phyloP scores from a whole-genome alignment of 495 filamentous ascomycete species.

The Aspergillus olivimuriae region DNA sequence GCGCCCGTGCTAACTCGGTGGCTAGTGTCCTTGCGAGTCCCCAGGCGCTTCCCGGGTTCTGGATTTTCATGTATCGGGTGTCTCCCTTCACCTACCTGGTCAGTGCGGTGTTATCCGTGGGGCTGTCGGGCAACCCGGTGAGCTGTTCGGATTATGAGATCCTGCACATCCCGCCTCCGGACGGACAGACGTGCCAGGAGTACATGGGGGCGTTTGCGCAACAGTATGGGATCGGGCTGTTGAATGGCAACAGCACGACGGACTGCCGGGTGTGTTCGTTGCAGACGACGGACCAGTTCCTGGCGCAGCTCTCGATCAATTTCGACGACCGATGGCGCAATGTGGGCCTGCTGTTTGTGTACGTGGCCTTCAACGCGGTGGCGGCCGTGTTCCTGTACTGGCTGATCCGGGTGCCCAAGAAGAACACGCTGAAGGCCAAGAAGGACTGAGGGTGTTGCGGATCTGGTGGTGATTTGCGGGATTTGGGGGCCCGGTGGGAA shows the following conservation, averaged over 20 bases:
- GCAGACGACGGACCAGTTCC: conserved; percentile 54
- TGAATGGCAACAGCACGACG: conserved; percentile 40
- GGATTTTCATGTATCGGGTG: conserved; percentile 81
- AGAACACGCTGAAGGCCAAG: conserved; percentile 38
- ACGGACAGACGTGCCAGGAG: conserved; percentile 45
- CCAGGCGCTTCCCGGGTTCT: conserved; percentile 58
- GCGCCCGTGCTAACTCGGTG: conserved; percentile 7
- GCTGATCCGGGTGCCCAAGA: conserved; percentile 72
- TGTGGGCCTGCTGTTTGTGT: conserved; percentile 65
- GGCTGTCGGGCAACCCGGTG: conserved; percentile 52
- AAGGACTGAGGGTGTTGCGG: conserved; percentile 16
- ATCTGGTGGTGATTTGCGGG: background rate
- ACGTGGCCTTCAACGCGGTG: conserved; percentile 71
- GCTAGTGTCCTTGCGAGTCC: conserved; percentile 62
- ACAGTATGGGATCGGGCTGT: conserved; percentile 44
- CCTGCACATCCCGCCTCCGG: conserved; percentile 46
- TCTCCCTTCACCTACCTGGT: conserved; percentile 72
- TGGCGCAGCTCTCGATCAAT: conserved; percentile 39
- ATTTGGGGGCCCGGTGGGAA: background rate
- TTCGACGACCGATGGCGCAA: conserved; percentile 62
- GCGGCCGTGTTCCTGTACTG: conserved; percentile 72
- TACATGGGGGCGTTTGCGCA: conserved; percentile 52
- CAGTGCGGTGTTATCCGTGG: conserved; percentile 54
- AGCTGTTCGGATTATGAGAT: conserved; percentile 57
- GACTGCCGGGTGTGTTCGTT: conserved; percentile 60